phyloP scores from a whole-genome alignment of 2,329 filamentous ascomycete species.

The Penicillium sp. region DNA sequence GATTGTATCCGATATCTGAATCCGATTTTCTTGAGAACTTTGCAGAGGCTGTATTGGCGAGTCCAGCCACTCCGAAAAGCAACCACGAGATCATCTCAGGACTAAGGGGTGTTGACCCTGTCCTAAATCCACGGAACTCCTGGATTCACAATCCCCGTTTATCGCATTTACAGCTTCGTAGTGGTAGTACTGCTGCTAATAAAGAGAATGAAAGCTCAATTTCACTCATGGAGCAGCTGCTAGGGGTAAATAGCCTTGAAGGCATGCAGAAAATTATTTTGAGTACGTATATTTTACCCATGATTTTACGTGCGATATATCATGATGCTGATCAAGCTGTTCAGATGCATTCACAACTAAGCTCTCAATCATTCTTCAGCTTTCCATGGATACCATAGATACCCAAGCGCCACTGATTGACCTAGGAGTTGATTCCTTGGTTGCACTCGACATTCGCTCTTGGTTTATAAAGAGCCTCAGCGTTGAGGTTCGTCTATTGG shows the following conservation, averaged over 20 bases:
- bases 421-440: background rate
- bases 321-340: background rate
- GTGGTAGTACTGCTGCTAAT: background rate
- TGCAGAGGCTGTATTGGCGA: background rate
- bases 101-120: background rate
- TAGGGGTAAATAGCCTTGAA: background rate
- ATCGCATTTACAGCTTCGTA: background rate
- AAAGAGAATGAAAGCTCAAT: background rate
- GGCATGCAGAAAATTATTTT: background rate
- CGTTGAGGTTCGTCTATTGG: background rate
- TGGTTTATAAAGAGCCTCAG: background rate
- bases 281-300: background rate
- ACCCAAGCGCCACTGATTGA: background rate
- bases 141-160: background rate
- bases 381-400: background rate
- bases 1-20: background rate
- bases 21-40: background rate
- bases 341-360: background rate
- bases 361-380: background rate
- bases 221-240: background rate
- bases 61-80: background rate
- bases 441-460: background rate
- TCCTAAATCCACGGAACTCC: background rate
- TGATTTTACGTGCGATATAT: background rate
- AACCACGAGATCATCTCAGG: background rate